phyloP scores from a whole-genome alignment of 202 grass and related monocot genomes.

The Miscanthus sacchariflorus region DNA sequence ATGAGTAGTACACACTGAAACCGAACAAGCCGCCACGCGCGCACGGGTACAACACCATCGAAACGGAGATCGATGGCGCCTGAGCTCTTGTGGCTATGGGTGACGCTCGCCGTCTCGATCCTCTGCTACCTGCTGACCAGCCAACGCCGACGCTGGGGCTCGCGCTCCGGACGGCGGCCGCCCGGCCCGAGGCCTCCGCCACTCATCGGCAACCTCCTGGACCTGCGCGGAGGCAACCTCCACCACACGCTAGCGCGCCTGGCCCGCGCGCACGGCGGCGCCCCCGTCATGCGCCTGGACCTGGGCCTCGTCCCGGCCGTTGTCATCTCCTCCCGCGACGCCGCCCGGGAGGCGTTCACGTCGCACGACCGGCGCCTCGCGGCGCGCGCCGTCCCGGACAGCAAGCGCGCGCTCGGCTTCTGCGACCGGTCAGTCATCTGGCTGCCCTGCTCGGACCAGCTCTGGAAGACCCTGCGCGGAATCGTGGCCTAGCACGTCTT shows the following conservation, averaged over 20 bases:
- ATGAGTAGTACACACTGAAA: too few species aligned
- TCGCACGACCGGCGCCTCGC: slow-evolving; percentile 46
- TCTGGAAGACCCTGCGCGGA: slow-evolving; percentile 39
- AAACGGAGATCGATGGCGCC: not conserved
- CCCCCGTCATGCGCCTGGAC: slow-evolving; percentile 46
- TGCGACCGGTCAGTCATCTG: slow-evolving; percentile 2
- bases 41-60: too few species aligned
- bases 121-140: slow-evolving; percentile 15
- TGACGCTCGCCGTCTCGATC: not conserved
- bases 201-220: slow-evolving; percentile 46
- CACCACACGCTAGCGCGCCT: slow-evolving; percentile 52
- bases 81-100: not conserved
- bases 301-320: slow-evolving; percentile 40
- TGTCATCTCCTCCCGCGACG: slow-evolving; percentile 47
- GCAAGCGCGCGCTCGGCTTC: slow-evolving; percentile 2
- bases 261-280: slow-evolving; percentile 7
- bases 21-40: too few species aligned
- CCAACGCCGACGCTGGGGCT: not conserved
- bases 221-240: slow-evolving; percentile 35
- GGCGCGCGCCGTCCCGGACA: slow-evolving; percentile 34
- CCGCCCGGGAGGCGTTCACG: slow-evolving; percentile 34
- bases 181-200: slow-evolving; percentile 49
- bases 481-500: slow-evolving; percentile 33
- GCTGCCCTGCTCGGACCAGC: slow-evolving; percentile 1
- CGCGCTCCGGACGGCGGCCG: not conserved